These are phyloP conservation scores for Polyporus arcularius DNA, from an alignment of 768 basidiomycete genomes.

Conservation along the genomic window DNA sequence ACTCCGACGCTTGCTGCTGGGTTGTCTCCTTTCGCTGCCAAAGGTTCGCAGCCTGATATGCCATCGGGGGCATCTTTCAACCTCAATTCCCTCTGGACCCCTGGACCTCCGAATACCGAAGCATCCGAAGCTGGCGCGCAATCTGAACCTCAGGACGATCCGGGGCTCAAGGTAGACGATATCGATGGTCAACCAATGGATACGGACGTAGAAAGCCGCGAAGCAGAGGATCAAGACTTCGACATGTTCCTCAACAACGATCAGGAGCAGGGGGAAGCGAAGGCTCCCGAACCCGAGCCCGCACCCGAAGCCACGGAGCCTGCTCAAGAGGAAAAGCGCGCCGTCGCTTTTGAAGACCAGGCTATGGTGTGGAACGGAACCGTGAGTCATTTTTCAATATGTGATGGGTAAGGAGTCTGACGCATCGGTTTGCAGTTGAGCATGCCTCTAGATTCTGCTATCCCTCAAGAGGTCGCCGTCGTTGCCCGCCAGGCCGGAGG, in stretches of 20 bases:
- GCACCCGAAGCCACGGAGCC: conserved; percentile 12
- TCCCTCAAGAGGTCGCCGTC: conserved; percentile 66
- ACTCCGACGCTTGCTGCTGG: conserved; percentile 20
- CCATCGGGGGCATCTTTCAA: conserved; percentile 62
- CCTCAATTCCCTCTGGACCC: conserved; percentile 69
- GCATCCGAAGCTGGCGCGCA: neutral
- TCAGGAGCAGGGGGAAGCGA: conserved; percentile 38
- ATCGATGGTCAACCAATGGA: conserved; percentile 29
- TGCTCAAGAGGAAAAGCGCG: conserved; percentile 44
- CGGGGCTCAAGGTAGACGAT: conserved; percentile 34
- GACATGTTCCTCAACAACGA: conserved; percentile 82
- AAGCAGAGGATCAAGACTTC: conserved; percentile 78
- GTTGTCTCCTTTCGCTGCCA: conserved; percentile 37
- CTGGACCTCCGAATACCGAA: conserved; percentile 15
- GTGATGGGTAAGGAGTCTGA: neutral
- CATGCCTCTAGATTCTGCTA: conserved; percentile 77
- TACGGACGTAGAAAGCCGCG: conserved; percentile 34
- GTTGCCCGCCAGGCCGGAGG: conserved; percentile 83
- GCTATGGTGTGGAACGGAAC: conserved; percentile 75
- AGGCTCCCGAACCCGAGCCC: neutral
- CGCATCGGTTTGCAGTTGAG: conserved; percentile 50
- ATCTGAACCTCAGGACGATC: conserved; percentile 3
- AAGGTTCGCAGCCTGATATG: conserved; percentile 42
- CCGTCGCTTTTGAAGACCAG: conserved; percentile 52
- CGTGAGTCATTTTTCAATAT: conserved; percentile 41